Evolutionary conservation across 306 rosid genomes (phyloP), one percentile per base, ranked within the genome.

Genomic region (Heteromeles arbutifolia): DNA sequence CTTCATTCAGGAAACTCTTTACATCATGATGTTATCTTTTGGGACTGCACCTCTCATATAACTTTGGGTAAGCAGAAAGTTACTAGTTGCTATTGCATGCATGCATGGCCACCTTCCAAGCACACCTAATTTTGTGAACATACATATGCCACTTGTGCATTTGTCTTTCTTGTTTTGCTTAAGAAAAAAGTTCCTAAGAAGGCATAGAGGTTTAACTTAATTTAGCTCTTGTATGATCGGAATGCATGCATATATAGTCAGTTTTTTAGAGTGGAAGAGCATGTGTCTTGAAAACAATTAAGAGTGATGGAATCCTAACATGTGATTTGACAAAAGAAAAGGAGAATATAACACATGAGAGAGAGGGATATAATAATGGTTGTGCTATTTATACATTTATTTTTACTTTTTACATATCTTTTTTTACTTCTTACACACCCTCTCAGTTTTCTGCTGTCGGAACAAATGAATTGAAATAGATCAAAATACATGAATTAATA

Each of bases 371-470:
- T 7, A 2, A 7, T 37, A 37, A 37, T 0, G 0, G 2, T 37
- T 37, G 10, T 37, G 9, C 2, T 37, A 37, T 37, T 37, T 37
- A 6, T 2, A 37, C 10, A 6, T 7, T 0, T 6, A 1, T 5
- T 34, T 37, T 37, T 37, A 6, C 0, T 37, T 37, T 37, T 37
- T 37, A 37, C 9, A 7, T 0, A 37, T 6, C 0, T 7, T 0
- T 34, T 6, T 34, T 34, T 34, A 6, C 0, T 6, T 34, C 1
- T 34, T 34, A 6, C 9, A 34, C 6, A 34, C 39, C 8, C 0
- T 37, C 0, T 37, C 1, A 37, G 1, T 37, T 37, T 37, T 37
- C 0, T 0, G 0, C 0, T 0, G 10, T 37, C 9, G 1, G 1
- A 37, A 37, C 10, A 0, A 37, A 37, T 37, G 2, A 37, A 37